These are phyloP conservation scores for Thermothelomyces thermophilus DNA, from an alignment of 2,329 filamentous ascomycete genomes.

Conservation along the genomic window DNA sequence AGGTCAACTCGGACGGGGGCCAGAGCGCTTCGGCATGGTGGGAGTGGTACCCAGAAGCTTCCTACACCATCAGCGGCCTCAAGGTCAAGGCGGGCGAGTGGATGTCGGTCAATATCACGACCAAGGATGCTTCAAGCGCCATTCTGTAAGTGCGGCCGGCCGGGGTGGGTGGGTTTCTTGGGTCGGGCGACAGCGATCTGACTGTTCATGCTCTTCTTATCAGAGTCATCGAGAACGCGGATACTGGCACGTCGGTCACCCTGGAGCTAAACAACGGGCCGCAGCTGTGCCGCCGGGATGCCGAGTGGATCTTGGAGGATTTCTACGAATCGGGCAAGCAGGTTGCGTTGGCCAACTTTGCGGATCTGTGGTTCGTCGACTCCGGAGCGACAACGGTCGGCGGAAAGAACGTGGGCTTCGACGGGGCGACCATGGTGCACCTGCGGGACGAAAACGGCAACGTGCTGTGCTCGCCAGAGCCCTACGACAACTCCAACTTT, in stretches of 20 bases:
- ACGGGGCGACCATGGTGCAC: slow-evolving; percentile 24
- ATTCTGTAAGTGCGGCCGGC: slow-evolving; percentile 18
- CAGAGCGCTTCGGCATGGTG: slow-evolving; percentile 28
- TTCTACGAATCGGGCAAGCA: slow-evolving; percentile 23
- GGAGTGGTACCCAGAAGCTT: slow-evolving; percentile 29
- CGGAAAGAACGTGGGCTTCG: slow-evolving; percentile 27
- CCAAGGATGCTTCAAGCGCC: slow-evolving; percentile 16
- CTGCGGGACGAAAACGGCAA: slow-evolving; percentile 16
- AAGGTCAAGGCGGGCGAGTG: slow-evolving; percentile 27
- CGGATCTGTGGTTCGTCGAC: slow-evolving; percentile 27
- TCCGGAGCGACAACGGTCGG: slow-evolving; percentile 20
- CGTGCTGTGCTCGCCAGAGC: slow-evolving; percentile 18
- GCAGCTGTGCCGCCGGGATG: slow-evolving; percentile 26
- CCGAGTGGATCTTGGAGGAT: slow-evolving; percentile 31
- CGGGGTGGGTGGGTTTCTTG: background rate
- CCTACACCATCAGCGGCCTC: slow-evolving; percentile 26
- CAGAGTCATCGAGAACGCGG: slow-evolving; percentile 22
- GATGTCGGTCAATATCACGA: slow-evolving; percentile 26
- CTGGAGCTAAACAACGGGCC: slow-evolving; percentile 23
- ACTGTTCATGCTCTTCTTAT: background rate
- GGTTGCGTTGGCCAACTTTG: slow-evolving; percentile 27
- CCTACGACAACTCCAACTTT: slow-evolving; percentile 22
- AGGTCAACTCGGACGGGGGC: slow-evolving; percentile 24
- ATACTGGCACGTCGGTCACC: slow-evolving; percentile 17
- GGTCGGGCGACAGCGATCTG: background rate